Conservation (phyloP, 2,329 filamentous ascomycete genomes). For the Claviceps quebecensis region DNA sequence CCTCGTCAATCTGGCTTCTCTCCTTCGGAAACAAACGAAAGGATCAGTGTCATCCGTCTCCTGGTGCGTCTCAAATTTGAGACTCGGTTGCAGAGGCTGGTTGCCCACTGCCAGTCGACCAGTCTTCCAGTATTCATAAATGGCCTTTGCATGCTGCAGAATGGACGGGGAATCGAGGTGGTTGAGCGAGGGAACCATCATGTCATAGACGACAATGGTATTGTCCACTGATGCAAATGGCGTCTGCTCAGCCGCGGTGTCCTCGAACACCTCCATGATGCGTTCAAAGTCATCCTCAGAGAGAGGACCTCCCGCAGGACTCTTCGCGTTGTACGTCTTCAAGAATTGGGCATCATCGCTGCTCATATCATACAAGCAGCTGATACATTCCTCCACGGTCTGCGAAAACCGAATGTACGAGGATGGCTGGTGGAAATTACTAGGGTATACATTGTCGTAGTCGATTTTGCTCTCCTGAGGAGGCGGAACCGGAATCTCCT, state of each 20-base stretch:
- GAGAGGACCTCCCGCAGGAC: constrained; percentile 47
- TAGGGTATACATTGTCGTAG: constrained; percentile 81
- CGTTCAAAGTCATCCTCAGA: constrained; percentile 87
- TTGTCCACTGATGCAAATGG: constrained; percentile 86
- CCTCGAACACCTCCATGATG: constrained; percentile 90
- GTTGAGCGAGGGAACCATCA: constrained; percentile 56
- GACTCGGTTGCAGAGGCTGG: constrained; percentile 56
- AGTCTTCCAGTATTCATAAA: constrained; percentile 83
- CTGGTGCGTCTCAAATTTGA: constrained; percentile 90
- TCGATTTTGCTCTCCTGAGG: constrained; percentile 52
- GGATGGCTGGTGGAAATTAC: constrained; percentile 65
- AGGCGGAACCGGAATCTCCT: constrained; percentile 53
- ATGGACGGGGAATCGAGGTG: constrained; percentile 35
- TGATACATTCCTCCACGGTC: constrained; percentile 90
- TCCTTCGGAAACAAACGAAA: constrained; percentile 93
- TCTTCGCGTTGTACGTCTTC: constrained; percentile 69
- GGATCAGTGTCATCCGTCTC: constrained; percentile 93
- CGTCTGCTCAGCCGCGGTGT: constrained; percentile 67
- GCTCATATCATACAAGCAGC: constrained; percentile 86
- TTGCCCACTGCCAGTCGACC: constrained; percentile 54
- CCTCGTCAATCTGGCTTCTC: constrained; percentile 84
- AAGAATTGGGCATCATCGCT: constrained; percentile 80
- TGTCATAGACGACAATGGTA: constrained; percentile 62
- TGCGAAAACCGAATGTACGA: constrained; percentile 97
- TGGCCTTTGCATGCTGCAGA: constrained; percentile 51